phyloP scores from a whole-genome alignment of 176 grass and related monocot species.

The Bromus sterilis region DNA sequence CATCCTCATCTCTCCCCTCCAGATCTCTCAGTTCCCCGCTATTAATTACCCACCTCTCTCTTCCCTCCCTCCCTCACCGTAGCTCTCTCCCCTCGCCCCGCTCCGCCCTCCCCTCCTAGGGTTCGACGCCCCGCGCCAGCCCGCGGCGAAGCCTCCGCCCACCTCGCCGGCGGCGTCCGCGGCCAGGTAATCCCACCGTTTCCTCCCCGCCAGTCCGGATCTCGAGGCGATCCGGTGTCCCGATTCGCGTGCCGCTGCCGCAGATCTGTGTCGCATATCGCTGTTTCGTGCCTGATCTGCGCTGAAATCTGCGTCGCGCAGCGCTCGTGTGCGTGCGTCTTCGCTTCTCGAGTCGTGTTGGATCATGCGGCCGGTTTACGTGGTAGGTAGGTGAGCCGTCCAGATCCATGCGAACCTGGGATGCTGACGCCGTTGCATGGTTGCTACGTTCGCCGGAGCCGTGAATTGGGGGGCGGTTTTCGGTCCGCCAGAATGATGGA shows the following conservation, averaged over 20 bases:
- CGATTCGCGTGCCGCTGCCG: background rate
- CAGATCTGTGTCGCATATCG: conserved; percentile 8
- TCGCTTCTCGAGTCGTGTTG: background rate
- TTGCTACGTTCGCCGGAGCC: background rate
- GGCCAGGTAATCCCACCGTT: background rate
- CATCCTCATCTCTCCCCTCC: background rate
- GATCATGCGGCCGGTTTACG: background rate
- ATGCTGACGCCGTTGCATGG: background rate
- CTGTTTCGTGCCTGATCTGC: background rate
- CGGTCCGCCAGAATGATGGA: background rate
- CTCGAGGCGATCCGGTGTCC: background rate
- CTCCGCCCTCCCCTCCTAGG: conserved; percentile 8
- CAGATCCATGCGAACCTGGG: conserved; percentile 20
- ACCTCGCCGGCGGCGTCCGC: background rate
- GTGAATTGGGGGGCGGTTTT: background rate
- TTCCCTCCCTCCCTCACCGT: background rate
- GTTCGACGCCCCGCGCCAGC: conserved; percentile 1
- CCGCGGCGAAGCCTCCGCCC: conserved; percentile 1
- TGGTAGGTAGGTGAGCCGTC: background rate
- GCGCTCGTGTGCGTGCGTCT: background rate
- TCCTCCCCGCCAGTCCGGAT: background rate
- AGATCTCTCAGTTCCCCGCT: background rate
- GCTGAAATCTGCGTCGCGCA: background rate
- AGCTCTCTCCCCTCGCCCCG: background rate
- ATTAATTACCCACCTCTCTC: background rate